Evolutionary conservation across 805 yeast species (phyloP).

Genomic region (Zygosaccharomyces rouxii): DNA sequence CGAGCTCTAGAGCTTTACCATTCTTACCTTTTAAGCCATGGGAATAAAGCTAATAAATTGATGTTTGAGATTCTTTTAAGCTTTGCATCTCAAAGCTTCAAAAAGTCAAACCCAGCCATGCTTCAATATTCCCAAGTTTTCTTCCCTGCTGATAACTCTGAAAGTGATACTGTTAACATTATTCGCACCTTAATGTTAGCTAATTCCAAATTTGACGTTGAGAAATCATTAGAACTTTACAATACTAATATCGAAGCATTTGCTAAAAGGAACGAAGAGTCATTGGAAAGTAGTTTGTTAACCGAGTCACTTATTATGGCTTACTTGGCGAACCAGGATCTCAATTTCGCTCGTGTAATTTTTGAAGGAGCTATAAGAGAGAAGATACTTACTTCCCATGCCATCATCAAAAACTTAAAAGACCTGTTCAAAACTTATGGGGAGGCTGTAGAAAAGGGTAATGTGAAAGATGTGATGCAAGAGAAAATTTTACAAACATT

Average conservation of each 20-base stretch:
- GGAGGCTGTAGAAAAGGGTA: constrained; percentile 38
- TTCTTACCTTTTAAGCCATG: constrained; percentile 37
- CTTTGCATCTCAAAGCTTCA: constrained; percentile 40
- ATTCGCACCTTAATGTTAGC: constrained; percentile 43
- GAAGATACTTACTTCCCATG: constrained; percentile 37
- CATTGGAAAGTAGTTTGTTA: constrained; percentile 41
- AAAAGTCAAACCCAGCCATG: constrained; percentile 28
- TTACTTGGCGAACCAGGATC: constrained; percentile 42
- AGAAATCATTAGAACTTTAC: constrained; percentile 41
- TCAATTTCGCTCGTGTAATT: constrained; percentile 51
- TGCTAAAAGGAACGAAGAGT: constrained; percentile 32
- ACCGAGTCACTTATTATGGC: constrained; percentile 47
- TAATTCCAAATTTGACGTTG: constrained; percentile 38
- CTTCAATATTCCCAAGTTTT: constrained; percentile 39
- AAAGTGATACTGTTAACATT: constrained; percentile 32
- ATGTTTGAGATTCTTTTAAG: constrained; percentile 41
- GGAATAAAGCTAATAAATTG: constrained; percentile 39
- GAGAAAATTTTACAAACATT: constrained; percentile 7
- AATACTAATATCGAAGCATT: constrained; percentile 43
- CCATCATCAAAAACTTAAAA: constrained; percentile 41
- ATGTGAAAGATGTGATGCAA: constrained; percentile 4
- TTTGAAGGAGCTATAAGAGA: constrained; percentile 45
- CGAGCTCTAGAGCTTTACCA: constrained; percentile 39
- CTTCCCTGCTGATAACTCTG: constrained; percentile 28
- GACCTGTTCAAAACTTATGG: constrained; percentile 46